A percentile compares a stretch with the other conserved stretches of the same genome.
These are phyloP conservation scores for Globisporangium carolinianum DNA, from an alignment of 352 stramenopile genomes.

Conservation along the genomic window DNA sequence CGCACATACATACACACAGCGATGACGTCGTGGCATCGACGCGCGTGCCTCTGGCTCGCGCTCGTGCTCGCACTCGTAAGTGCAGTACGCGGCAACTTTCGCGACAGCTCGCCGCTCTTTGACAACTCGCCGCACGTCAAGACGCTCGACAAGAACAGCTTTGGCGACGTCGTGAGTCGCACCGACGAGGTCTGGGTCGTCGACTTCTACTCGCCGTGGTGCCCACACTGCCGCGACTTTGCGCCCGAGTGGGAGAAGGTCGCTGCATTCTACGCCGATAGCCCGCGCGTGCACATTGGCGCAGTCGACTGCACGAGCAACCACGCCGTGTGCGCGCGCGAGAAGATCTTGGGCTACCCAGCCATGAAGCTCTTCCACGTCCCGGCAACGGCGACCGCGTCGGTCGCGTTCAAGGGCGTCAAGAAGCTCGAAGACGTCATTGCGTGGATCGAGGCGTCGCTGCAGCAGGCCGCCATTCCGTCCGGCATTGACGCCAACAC, in stretches of 20 bases:
- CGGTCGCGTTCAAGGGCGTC: constrained; percentile 8
- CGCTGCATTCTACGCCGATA: constrained; percentile 53
- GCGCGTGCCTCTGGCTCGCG: background rate
- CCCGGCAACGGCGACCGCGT: constrained; percentile 21
- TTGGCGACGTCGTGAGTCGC: constrained; percentile 31
- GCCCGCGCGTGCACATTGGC: constrained; percentile 45
- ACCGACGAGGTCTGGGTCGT: constrained; percentile 61
- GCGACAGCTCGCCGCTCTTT: constrained; percentile 54
- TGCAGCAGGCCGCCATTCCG: constrained; percentile 41
- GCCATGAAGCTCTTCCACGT: constrained; percentile 69
- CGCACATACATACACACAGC: background rate
- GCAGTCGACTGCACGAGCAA: constrained; percentile 71
- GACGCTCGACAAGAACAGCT: constrained; percentile 27
- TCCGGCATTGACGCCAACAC: constrained; percentile 39
- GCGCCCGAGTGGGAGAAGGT: constrained; percentile 66
- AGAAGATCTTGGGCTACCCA: constrained; percentile 60
- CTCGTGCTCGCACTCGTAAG: background rate
- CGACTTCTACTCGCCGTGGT: constrained; percentile 84
- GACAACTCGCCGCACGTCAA: constrained; percentile 54
- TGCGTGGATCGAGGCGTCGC: constrained; percentile 48
- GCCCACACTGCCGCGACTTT: constrained; percentile 71
- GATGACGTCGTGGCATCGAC: too few species aligned
- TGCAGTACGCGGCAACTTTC: constrained; percentile 12
- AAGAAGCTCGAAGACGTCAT: constrained; percentile 39
- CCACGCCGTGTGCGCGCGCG: constrained; percentile 42